Evolutionary conservation across 2,329 filamentous ascomycete species (phyloP).

Genomic region (Clonostachys byssicola): DNA sequence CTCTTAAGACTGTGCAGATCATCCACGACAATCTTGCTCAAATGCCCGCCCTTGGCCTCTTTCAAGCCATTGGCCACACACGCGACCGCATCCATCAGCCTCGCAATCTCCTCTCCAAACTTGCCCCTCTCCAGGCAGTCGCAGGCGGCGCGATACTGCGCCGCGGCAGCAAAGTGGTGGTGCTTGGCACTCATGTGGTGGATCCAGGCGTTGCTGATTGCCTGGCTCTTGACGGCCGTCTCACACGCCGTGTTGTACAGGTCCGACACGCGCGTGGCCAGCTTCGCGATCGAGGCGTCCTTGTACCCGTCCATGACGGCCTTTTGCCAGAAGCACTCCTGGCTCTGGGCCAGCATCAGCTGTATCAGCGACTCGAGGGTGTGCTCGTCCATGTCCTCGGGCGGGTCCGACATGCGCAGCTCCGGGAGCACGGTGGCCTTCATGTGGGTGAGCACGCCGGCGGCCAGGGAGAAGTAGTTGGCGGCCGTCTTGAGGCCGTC

Average conservation of each 20-base stretch:
- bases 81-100: slow-evolving; percentile 73
- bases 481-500: slow-evolving; percentile 86
- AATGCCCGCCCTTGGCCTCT: slow-evolving; percentile 67
- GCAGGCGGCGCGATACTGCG: slow-evolving; percentile 86
- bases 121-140: slow-evolving; percentile 90
- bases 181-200: slow-evolving; percentile 97
- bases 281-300: slow-evolving; percentile 84
- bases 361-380: slow-evolving; percentile 81
- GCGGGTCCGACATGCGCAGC: slow-evolving; percentile 73
- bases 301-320: slow-evolving; percentile 92
- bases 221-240: slow-evolving; percentile 81
- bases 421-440: slow-evolving; percentile 76
- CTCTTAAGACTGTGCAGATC: slow-evolving; percentile 82
- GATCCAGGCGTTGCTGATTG: slow-evolving; percentile 92
- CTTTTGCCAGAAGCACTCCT: slow-evolving; percentile 98
- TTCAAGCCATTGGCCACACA: slow-evolving; percentile 86
- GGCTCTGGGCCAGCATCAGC: slow-evolving; percentile 84
- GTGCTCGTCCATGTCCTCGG: slow-evolving; percentile 91
- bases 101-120: slow-evolving; percentile 92
- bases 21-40: slow-evolving; percentile 76
- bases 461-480: slow-evolving; percentile 84
- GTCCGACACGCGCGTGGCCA: slow-evolving; percentile 86
- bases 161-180: slow-evolving; percentile 93
- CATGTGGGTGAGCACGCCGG: slow-evolving; percentile 78
- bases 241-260: slow-evolving; percentile 83